A percentile compares a stretch with the other conserved stretches of the same genome.
These are phyloP conservation scores for Backusella psychrophila DNA, from an alignment of 192 early-diverging fungal species.

Conservation along the genomic window DNA sequence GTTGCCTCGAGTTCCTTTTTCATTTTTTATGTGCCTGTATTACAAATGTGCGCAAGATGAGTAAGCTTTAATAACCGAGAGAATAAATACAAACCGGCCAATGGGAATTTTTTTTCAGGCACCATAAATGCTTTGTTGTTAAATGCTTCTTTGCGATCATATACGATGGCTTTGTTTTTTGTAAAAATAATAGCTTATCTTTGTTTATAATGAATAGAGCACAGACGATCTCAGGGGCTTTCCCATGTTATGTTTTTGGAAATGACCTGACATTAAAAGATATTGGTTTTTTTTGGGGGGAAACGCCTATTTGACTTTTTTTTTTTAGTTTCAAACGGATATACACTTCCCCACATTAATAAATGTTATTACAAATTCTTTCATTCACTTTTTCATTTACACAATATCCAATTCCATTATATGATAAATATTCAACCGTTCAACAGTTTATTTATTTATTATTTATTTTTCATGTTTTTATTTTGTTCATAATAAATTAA, in stretches of 20 bases:
- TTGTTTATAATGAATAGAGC: not conserved
- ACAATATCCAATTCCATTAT: not conserved
- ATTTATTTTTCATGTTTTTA: not conserved
- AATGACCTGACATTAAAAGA: not conserved
- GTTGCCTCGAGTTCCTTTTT: not conserved
- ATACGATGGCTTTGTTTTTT: no score
- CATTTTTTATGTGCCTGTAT: not conserved
- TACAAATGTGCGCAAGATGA: not conserved
- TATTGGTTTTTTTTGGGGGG: not conserved
- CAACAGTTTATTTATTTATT: not conserved
- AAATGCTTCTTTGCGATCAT: not conserved
- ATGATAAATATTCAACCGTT: not conserved
- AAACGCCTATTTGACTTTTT: not conserved
- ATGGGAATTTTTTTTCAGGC: not conserved
- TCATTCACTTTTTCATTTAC: not conserved
- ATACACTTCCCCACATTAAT: not conserved
- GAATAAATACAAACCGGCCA: not conserved
- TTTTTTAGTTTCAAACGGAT: not conserved
- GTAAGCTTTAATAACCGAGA: not conserved
- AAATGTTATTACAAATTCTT: not conserved
- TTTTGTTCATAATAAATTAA: not conserved
- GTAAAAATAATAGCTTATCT: not conserved
- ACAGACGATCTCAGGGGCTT: not conserved
- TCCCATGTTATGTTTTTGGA: not conserved
- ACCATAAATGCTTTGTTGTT: not conserved